Evolutionary conservation across 257 asterid genomes (phyloP).

Genomic region (Solanum sejunctum): DNA sequence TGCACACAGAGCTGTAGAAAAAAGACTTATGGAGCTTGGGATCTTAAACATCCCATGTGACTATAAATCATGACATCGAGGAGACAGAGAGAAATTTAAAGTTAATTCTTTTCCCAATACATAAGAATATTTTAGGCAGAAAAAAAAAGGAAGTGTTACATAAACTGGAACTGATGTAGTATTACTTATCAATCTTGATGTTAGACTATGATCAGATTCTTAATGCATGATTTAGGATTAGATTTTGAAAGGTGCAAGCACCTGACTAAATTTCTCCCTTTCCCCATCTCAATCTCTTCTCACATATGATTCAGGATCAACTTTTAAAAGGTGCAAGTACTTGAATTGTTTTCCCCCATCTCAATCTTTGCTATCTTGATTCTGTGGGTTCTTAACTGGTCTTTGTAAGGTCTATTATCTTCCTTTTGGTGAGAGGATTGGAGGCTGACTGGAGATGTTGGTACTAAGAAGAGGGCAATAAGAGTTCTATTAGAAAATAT

Average conservation of each 20-base stretch:
- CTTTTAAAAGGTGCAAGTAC: not conserved
- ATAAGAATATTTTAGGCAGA: not conserved
- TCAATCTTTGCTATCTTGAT: not conserved
- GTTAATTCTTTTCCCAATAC: not conserved
- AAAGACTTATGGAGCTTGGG: not conserved
- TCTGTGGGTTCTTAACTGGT: not conserved
- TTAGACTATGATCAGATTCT: not conserved
- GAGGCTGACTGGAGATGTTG: not conserved
- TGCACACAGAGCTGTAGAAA: not conserved
- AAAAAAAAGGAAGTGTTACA: not conserved
- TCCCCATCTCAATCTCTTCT: not conserved
- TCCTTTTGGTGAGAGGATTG: not conserved
- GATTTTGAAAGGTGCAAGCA: not conserved
- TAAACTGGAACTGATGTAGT: not conserved
- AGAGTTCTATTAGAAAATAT: not conserved
- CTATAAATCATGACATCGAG: not conserved
- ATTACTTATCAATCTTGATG: not conserved
- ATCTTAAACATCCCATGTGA: not conserved
- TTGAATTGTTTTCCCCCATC: not conserved
- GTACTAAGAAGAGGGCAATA: not conserved
- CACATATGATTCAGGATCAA: not conserved
- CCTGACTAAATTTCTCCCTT: not conserved
- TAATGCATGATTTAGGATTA: not conserved
- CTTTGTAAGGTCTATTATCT: not conserved
- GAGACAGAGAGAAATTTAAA: not conserved